A percentile compares a stretch with the other conserved stretches of the same genome.
Evolutionary conservation across 805 yeast species (phyloP).

Genomic region (Teunomyces aglyptinius): DNA sequence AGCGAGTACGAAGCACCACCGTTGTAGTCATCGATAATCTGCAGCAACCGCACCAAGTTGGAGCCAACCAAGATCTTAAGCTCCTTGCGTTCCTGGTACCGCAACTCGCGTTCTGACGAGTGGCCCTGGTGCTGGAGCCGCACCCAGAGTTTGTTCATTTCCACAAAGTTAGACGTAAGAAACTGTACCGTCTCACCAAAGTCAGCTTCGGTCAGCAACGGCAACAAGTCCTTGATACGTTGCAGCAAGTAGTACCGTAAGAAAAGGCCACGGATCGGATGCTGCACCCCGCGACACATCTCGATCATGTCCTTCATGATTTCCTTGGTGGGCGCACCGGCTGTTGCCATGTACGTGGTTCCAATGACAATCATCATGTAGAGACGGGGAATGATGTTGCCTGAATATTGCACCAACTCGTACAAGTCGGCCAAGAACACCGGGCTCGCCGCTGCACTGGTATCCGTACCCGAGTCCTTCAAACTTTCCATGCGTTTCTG

Average conservation of each 20-base stretch:
- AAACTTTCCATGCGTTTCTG: constrained; percentile 33
- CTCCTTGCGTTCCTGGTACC: constrained; percentile 80
- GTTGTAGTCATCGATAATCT: constrained; percentile 71
- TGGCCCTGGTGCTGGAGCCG: constrained; percentile 95
- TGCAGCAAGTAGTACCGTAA: constrained; percentile 86
- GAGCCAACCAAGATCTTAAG: constrained; percentile 90
- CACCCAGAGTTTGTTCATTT: constrained; percentile 98
- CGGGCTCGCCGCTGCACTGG: constrained; percentile 15
- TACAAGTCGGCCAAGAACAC: constrained; percentile 74
- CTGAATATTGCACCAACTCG: constrained; percentile 93
- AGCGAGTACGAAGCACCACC: constrained; percentile 28
- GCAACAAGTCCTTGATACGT: constrained; percentile 67
- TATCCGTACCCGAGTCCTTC: neutral
- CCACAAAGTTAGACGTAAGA: constrained; percentile 82
- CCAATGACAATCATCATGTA: constrained; percentile 96
- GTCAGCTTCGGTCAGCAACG: constrained; percentile 37
- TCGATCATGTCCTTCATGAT: constrained; percentile 95
- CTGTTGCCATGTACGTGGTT: constrained; percentile 74
- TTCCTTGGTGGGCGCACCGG: constrained; percentile 78
- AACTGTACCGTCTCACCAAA: constrained; percentile 73
- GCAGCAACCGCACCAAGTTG: constrained; percentile 84
- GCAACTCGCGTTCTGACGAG: constrained; percentile 69
- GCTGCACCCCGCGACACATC: constrained; percentile 96
- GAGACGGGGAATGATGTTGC: constrained; percentile 86
- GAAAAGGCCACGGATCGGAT: constrained; percentile 89